phyloP scores from a whole-genome alignment of 2,329 filamentous ascomycete genomes.

The Sporothrix variecibatus region DNA sequence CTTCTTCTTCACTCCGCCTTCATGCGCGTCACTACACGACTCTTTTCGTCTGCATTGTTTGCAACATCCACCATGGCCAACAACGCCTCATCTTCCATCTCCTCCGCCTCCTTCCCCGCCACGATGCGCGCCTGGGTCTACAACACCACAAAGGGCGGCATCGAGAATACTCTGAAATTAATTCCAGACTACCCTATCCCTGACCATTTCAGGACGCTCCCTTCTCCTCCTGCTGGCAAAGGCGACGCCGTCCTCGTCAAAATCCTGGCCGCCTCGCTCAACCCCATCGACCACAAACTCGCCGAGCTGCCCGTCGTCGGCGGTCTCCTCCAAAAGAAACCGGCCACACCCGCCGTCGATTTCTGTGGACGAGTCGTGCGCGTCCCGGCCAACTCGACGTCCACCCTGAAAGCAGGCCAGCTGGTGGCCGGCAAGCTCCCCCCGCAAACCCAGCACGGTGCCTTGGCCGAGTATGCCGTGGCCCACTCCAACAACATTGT shows the following conservation, averaged over 20 bases:
- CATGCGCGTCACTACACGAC: neutral
- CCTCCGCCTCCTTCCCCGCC: slow-evolving; percentile 21
- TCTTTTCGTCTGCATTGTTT: neutral
- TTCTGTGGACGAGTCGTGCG: slow-evolving; percentile 51
- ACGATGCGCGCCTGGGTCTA: slow-evolving; percentile 34
- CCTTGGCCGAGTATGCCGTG: slow-evolving; percentile 31
- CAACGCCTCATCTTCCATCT: neutral
- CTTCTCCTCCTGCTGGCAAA: slow-evolving; percentile 3
- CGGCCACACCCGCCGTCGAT: slow-evolving; percentile 52
- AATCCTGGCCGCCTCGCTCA: slow-evolving; percentile 47
- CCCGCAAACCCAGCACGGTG: slow-evolving; percentile 27
- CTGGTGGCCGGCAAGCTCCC: slow-evolving; percentile 30
- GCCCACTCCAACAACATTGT: slow-evolving; percentile 16
- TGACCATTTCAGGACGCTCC: slow-evolving; percentile 28
- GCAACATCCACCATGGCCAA: neutral
- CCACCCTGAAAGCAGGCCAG: slow-evolving; percentile 27
- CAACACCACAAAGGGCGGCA: slow-evolving; percentile 31
- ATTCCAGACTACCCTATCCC: slow-evolving; percentile 32
- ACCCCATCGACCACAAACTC: slow-evolving; percentile 55
- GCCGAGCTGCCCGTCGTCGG: slow-evolving; percentile 45
- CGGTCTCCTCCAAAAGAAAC: slow-evolving; percentile 40
- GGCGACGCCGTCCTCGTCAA: slow-evolving; percentile 44
- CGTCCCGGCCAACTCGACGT: slow-evolving; percentile 27
- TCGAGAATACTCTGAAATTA: slow-evolving; percentile 40
- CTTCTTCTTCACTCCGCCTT: neutral